A percentile compares a stretch with the other conserved stretches of the same genome.
Conservation (phyloP, 345 rosid species). For the Dipteronia sinensis region DNA sequence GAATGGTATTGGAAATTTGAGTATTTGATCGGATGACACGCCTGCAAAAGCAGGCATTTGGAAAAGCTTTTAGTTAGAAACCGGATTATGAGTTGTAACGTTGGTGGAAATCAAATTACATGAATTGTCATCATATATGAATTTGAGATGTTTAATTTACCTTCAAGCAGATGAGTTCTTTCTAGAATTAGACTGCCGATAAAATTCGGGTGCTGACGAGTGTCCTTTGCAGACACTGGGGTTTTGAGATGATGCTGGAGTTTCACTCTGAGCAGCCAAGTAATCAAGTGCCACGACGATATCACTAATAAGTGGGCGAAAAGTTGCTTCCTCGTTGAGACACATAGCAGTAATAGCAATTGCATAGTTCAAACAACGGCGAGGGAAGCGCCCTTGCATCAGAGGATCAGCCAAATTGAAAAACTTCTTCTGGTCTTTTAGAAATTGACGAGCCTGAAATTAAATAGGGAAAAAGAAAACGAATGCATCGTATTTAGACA, state of each 20-base stretch:
- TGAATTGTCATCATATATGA: neutral
- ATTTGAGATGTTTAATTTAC: neutral
- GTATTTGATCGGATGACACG: neutral
- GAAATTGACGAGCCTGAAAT: slow-evolving; percentile 65
- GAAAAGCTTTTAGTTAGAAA: neutral
- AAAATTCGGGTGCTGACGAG: slow-evolving; percentile 19
- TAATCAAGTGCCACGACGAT: slow-evolving; percentile 90
- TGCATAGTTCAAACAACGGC: slow-evolving; percentile 84
- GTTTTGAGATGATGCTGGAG: slow-evolving; percentile 24
- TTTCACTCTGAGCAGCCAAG: slow-evolving; percentile 48
- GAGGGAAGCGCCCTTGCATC: slow-evolving; percentile 66
- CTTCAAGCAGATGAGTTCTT: slow-evolving; percentile 21
- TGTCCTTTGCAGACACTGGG: slow-evolving; percentile 25
- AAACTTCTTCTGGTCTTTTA: slow-evolving; percentile 80
- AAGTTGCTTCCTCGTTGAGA: slow-evolving; percentile 86
- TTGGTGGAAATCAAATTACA: neutral
- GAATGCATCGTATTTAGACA: neutral
- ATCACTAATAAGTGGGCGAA: slow-evolving; percentile 81
- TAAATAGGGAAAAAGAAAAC: neutral
- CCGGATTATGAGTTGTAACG: neutral
- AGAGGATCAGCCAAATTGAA: slow-evolving; percentile 69
- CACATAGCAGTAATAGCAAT: slow-evolving; percentile 91
- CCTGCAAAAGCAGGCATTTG: neutral
- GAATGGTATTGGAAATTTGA: neutral
- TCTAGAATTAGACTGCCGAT: slow-evolving; percentile 19